Base-by-base conservation (phyloP, 345 rosid genomes). In the Eucalyptus virginea region DNA sequence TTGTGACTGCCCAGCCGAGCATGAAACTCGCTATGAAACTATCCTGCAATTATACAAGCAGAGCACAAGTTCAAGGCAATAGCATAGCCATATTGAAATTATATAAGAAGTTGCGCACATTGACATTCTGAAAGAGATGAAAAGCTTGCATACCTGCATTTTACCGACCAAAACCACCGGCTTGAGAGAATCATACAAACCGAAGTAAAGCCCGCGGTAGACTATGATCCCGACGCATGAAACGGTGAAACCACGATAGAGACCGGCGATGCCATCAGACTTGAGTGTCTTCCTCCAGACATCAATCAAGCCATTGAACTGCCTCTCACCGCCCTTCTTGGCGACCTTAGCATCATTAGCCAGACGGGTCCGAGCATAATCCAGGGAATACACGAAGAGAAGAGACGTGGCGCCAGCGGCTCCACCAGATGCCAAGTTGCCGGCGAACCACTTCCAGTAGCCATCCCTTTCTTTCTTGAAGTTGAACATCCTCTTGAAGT, bases 1-100 rank as follows among this genome's bases (percentile, higher is more conserved):
- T 94, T 34, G 99, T 96, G 90, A 94, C 95, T 80, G 93, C 95
- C 99, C 99, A 96, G 86, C 99, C 99, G 44, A 96, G 93, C 34
- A 94, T 91, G 89, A 96, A 96, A 91, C 99, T 96, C 89, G 97
- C 98, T 60, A 96, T 86, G 93, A 96, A 96, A 87, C 94, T 96
- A 93, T 96, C 98, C 98, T 96, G 95, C 62, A 94, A 47, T 92
- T 44, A 44, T 54, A 17, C 88, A 52, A 7, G 45, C 42, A 4
- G n/a, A 28, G 62, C 17, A 32, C 45, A 12, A n/a, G 67, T 52
- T 50, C 15, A 60, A 21, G 60, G 58, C 58, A 19, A 15, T 8
- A 52, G 62, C 67, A 6, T 65, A 45, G 77, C 85, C n/a, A n/a
- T 26, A n/a, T 26, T 21, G 85, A 69, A 48, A 24, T 65, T 10